Base-by-base conservation (phyloP, 192 early-diverging fungal genomes). In the Rhizoclosmatium sp. region DNA sequence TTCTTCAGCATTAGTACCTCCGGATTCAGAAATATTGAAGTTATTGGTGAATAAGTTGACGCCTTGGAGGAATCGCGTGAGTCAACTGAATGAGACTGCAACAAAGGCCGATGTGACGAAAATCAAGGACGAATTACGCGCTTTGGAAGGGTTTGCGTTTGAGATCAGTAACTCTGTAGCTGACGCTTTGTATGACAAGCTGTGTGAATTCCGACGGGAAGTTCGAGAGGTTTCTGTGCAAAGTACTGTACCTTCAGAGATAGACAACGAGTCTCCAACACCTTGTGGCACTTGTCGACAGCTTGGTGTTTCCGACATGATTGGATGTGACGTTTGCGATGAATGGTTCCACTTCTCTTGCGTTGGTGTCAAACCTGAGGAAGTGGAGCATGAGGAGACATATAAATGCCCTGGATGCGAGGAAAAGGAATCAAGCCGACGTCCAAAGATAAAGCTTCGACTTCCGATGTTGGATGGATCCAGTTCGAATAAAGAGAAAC, bases 321-420 rank as follows among this genome's bases (percentile, higher is more conserved):
- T 94, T 81, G 88, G 86, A 1, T 94, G 93, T 81, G 93, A 94
- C 72, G 79, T 74, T 14, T 94, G 93, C 66, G 87, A 91, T 70
- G 88, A 88, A 64, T 94, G 93, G 93, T 94, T 85, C 75, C 93
- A 94, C 84, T 92, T 92, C 42, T 85, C 84, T 19, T 94, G 93
- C 69, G 89, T 94, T 3, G 87, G 89, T 9, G 83, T 94, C 45
- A 84, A 82, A 9, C 84, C 87, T 45, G 82, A 82, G 1, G 85
- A 91, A 42, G 89, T 86, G 23, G 84, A 86, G 3, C 74, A 83
- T 56, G 87, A 93, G 16, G 92, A 92, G 51, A 81, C 84, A 65
- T 93, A 90, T 48, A 90, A 87, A 64, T 94, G 93, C 78, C 85
- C 86, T 23, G 65, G 59, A 21, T 94, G 93, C 69, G 59, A 4